These are phyloP conservation scores for Apiotrichum laibachii DNA, from an alignment of 1,284 basidiomycete genomes.

Conservation along the genomic window DNA sequence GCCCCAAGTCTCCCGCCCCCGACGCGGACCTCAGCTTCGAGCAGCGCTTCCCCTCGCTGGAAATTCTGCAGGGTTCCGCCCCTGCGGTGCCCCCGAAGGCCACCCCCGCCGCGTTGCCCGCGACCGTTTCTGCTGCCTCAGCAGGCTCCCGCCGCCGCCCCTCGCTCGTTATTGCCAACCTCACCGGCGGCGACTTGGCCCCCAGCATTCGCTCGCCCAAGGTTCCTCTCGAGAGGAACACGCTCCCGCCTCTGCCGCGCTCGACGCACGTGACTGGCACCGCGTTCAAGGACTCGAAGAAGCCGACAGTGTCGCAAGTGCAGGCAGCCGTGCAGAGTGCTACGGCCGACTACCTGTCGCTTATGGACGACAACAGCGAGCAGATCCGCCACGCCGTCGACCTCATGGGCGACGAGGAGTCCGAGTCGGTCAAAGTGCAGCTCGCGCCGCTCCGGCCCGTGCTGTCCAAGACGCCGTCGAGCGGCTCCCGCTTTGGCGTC, in stretches of 20 bases:
- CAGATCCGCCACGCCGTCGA: constrained; percentile 4
- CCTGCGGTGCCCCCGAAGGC: not conserved
- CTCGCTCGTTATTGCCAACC: constrained; percentile 37
- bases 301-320: not conserved
- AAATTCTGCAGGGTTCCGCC: constrained; percentile 24
- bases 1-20: constrained; percentile 12
- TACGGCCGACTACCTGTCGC: constrained; percentile 18
- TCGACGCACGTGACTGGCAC: constrained; percentile 52
- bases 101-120: not conserved
- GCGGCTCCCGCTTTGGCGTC: constrained; percentile 14
- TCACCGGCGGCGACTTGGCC: constrained; percentile 38
- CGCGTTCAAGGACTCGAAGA: constrained; percentile 38
- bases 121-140: not conserved
- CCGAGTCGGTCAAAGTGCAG: constrained; percentile 5
- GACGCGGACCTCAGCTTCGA: constrained; percentile 42
- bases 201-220: constrained; percentile 4
- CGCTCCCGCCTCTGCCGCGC: constrained; percentile 27
- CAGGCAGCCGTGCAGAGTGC: not conserved
- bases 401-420: constrained; percentile 17
- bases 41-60: constrained; percentile 47
- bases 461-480: constrained; percentile 9
- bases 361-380: constrained; percentile 15
- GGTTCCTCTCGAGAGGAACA: not conserved
- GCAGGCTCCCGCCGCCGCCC: constrained; percentile 11
- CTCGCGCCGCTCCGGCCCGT: constrained; percentile 15